Conservation (phyloP, 352 stramenopile genomes). For the Pythium sp. region DNA sequence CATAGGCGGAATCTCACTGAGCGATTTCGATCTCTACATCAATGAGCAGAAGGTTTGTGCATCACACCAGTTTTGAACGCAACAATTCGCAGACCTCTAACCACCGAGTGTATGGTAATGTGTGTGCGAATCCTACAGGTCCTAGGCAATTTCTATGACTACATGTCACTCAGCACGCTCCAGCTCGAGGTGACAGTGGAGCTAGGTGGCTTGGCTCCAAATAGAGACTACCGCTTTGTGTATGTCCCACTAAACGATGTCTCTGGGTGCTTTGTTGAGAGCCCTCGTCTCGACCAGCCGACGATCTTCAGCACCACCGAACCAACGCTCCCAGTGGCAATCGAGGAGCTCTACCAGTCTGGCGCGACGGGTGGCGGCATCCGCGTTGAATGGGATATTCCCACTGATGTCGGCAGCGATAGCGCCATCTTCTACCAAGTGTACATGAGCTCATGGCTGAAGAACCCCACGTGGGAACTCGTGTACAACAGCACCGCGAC, state of each 20-base stretch:
- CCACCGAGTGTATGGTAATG: neutral
- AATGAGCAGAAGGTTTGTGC: slow-evolving; percentile 26
- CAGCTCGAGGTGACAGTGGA: slow-evolving; percentile 38
- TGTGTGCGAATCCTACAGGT: slow-evolving; percentile 18
- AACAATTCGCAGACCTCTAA: no score
- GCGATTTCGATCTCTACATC: slow-evolving; percentile 36
- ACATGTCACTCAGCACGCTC: slow-evolving; percentile 18
- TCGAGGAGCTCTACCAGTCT: slow-evolving; percentile 32
- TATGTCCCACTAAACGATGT: slow-evolving; percentile 47
- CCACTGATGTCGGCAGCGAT: slow-evolving; percentile 40
- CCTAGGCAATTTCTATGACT: slow-evolving; percentile 28
- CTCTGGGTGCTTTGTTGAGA: slow-evolving; percentile 28
- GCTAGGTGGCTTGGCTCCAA: slow-evolving; percentile 38
- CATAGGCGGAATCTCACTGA: slow-evolving; percentile 31
- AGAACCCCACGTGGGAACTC: slow-evolving; percentile 27
- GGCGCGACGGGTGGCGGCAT: slow-evolving; percentile 52
- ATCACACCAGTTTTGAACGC: neutral
- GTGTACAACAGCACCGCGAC: slow-evolving; percentile 42
- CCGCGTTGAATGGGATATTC: slow-evolving; percentile 34
- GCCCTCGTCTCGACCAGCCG: slow-evolving; percentile 8
- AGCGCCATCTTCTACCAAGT: slow-evolving; percentile 42
- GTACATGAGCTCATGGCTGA: slow-evolving; percentile 36
- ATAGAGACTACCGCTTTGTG: slow-evolving; percentile 39
- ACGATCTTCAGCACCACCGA: slow-evolving; percentile 24
- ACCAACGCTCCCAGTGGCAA: slow-evolving; percentile 20